These are phyloP conservation scores for Boletus calvinii DNA, from an alignment of 1,284 basidiomycete species.

Conservation along the genomic window DNA sequence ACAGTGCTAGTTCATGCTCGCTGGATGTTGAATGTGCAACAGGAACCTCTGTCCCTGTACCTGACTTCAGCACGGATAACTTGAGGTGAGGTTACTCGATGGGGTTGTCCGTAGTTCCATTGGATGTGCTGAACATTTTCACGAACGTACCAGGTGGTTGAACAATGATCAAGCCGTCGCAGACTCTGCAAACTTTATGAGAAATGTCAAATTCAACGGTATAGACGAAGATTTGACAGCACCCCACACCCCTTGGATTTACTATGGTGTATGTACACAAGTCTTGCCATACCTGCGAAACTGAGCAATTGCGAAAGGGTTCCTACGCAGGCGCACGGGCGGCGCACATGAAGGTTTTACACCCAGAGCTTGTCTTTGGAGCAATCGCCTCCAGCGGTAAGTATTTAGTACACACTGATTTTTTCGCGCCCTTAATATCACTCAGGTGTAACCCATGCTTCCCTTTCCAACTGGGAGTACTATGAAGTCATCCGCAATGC, in stretches of 20 bases:
- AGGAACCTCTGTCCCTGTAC: constrained; percentile 82
- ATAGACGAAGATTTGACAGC: constrained; percentile 71
- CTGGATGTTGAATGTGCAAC: constrained; percentile 10
- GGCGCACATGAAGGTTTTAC: constrained; percentile 87
- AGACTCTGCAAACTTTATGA: constrained; percentile 93
- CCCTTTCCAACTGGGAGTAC: constrained; percentile 79
- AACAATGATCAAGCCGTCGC: constrained; percentile 87
- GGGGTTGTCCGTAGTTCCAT: not conserved
- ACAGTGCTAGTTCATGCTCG: constrained; percentile 13
- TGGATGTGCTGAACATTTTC: constrained; percentile 9
- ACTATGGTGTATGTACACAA: constrained; percentile 74
- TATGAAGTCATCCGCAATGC: constrained; percentile 82
- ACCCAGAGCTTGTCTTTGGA: constrained; percentile 87
- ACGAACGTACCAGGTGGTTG: constrained; percentile 58
- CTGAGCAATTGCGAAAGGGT: constrained; percentile 45
- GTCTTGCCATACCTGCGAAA: not conserved
- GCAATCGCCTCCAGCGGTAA: constrained; percentile 87
- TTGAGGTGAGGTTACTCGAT: constrained; percentile 49
- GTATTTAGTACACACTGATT: constrained; percentile 24
- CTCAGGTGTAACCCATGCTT: constrained; percentile 71
- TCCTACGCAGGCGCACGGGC: constrained; percentile 93
- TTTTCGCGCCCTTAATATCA: not conserved
- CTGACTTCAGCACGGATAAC: constrained; percentile 78
- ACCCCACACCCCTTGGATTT: constrained; percentile 83
- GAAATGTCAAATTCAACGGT: constrained; percentile 72